phyloP scores from a whole-genome alignment of 2,329 filamentous ascomycete genomes.

The Pleoardoris graminearum region DNA sequence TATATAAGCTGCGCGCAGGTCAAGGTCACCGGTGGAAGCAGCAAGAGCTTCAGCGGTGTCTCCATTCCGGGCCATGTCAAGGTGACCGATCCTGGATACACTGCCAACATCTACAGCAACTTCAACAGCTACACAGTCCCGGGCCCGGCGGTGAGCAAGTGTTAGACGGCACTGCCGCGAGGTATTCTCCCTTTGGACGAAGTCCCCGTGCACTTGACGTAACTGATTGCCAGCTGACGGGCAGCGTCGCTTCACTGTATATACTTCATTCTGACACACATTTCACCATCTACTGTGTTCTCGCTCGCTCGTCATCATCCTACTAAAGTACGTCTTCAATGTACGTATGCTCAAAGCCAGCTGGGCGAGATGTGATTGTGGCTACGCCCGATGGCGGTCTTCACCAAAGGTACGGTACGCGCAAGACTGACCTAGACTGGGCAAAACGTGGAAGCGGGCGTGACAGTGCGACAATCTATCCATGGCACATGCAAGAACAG shows the following conservation, averaged over 20 bases:
- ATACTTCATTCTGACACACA: no score
- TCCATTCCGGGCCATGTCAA: slow-evolving; percentile 44
- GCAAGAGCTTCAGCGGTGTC: slow-evolving; percentile 25
- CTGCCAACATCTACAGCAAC: slow-evolving; percentile 45
- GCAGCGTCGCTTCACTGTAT: slow-evolving; percentile 1
- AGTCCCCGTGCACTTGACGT: no score
- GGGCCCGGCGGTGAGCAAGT: slow-evolving; percentile 42
- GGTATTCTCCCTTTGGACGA: background rate
- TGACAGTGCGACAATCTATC: background rate
- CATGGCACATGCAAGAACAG: background rate
- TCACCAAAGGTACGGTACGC: background rate
- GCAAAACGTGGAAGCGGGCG: background rate
- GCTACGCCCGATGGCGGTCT: no score
- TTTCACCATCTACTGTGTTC: no score
- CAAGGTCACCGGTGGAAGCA: slow-evolving; percentile 48
- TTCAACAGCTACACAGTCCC: slow-evolving; percentile 44
- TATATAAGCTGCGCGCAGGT: slow-evolving; percentile 52
- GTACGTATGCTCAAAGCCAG: no score
- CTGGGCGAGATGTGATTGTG: no score
- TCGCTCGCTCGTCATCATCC: no score
- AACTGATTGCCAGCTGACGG: no score
- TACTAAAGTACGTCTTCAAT: no score
- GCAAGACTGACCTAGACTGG: background rate
- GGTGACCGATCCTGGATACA: slow-evolving; percentile 42
- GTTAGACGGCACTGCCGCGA: slow-evolving; percentile 22